phyloP scores from a whole-genome alignment of 1,284 basidiomycete species.

The Sporisorium graminicola region DNA sequence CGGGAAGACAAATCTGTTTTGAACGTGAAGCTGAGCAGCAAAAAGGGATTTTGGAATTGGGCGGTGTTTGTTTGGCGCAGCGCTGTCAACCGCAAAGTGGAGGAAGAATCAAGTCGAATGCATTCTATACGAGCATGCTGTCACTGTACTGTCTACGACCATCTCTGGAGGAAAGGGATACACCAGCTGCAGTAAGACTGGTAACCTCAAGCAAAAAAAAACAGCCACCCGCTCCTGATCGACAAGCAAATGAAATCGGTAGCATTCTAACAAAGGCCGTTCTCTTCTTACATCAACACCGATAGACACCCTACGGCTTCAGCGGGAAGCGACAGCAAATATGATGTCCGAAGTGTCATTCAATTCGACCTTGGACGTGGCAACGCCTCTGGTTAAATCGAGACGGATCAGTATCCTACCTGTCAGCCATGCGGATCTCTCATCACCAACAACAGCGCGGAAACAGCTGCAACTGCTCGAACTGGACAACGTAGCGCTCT shows the following conservation, averaged over 20 bases:
- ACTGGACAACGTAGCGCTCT: constrained; percentile 32
- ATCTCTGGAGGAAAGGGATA: too few species aligned
- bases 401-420: constrained; percentile 24
- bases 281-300: too few species aligned
- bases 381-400: constrained; percentile 14
- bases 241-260: constrained; percentile 7
- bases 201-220: too few species aligned
- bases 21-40: constrained; percentile 1
- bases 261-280: background rate
- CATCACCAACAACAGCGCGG: constrained; percentile 9
- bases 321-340: background rate
- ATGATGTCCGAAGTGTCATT: constrained; percentile 32
- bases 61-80: background rate
- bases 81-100: background rate
- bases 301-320: too few species aligned
- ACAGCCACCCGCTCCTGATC: too few species aligned
- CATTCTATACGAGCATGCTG: background rate
- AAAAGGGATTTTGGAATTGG: background rate
- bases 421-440: constrained; percentile 13
- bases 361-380: background rate
- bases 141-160: too few species aligned
- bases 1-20: background rate
- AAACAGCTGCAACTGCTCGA: constrained; percentile 18
- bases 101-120: too few species aligned
- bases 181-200: too few species aligned